Evolutionary conservation across 495 filamentous ascomycete genomes (phyloP), one percentile per base, ranked within the genome.

Genomic region (Darksidea phi): DNA sequence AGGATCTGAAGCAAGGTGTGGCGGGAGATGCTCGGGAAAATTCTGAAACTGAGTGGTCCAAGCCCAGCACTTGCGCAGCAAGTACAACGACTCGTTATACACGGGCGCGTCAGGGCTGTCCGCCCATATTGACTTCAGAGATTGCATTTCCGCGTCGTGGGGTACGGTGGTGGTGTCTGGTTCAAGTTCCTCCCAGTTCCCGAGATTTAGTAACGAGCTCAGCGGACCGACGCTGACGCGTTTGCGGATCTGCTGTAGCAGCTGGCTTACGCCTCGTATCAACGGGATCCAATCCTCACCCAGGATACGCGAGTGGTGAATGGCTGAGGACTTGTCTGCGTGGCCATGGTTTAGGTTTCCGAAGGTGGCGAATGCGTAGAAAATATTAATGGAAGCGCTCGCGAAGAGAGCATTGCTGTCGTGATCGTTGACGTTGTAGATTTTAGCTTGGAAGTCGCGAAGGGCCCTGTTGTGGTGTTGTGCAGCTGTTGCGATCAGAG

Each of bases 381-480:
- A 38, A 38, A 38, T 38, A 38, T 38, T 38, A n/a, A n/a, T n/a
- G n/a, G n/a, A n/a, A n/a, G n/a, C n/a, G 36, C 36, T 38, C 36
- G 36, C 36, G 36, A 38, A 38, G 36, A 38, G 36, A 8, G 36
- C 36, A 38, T 38, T 15, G 36, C 36, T 38, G 36, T 38, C 36
- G 36, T 38, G 15, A 38, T 38, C 36, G 36, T 38, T 38, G 7
- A 8, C 36, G 36, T 38, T 38, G 36, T 15, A 15, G 36, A 38
- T 38, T 38, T 38, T 38, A 15, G 36, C 36, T 38, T 38, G 15
- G 36, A 38, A 38, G 36, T 38, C 36, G 36, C 15, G 36, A 38
- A n/a, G n/a, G n/a, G n/a, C n/a, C n/a, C n/a, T n/a, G n/a, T n/a
- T n/a, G n/a, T 38, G 15, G 36, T 38, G 15, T 38, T 15, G 36